Percentiles rank a stretch among this genome's conserved stretches.
Evolutionary conservation across 164 flowering plant species (phyloP).

Genomic region (Kingdonia uniflora): DNA sequence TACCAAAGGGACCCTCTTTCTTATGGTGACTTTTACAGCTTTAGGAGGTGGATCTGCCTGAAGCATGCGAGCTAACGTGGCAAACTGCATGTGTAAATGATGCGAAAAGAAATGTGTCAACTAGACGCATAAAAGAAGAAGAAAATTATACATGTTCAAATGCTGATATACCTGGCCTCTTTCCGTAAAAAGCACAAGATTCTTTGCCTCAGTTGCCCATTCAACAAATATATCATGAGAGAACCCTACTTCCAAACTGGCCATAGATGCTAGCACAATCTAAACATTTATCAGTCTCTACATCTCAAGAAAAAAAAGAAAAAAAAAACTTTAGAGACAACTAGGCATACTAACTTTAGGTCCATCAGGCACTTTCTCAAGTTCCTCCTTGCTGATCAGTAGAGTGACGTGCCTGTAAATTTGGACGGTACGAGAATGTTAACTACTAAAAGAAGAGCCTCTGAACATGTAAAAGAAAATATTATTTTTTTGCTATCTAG

Average conservation of each 20-base stretch:
- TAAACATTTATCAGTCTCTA: slow-evolving; percentile 21
- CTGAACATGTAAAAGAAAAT: no score
- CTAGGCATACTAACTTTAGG: slow-evolving; percentile 58
- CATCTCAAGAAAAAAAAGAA: neutral
- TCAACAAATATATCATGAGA: slow-evolving; percentile 94
- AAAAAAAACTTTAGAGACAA: neutral
- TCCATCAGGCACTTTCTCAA: slow-evolving; percentile 79
- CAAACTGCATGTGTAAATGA: slow-evolving; percentile 47
- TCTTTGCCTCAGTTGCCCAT: slow-evolving; percentile 83
- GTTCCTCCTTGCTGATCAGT: slow-evolving; percentile 67
- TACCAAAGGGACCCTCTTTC: slow-evolving; percentile 86
- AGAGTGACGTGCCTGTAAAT: slow-evolving; percentile 68
- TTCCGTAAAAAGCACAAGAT: slow-evolving; percentile 90
- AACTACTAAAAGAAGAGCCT: no score
- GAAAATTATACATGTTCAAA: no score
- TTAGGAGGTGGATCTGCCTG: slow-evolving; percentile 99
- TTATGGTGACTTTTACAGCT: slow-evolving; percentile 86
- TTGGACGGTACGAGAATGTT: neutral
- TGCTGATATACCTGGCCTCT: slow-evolving; percentile 68
- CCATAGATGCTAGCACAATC: slow-evolving; percentile 97
- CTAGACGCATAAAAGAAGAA: neutral
- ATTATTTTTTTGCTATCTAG: no score
- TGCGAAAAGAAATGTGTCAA: slow-evolving; percentile 1
- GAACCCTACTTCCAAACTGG: slow-evolving; percentile 89
- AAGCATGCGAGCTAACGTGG: slow-evolving; percentile 87